These are phyloP conservation scores for Miscanthus sacchariflorus DNA, from an alignment of 202 grass and related monocot species.

Conservation along the genomic window DNA sequence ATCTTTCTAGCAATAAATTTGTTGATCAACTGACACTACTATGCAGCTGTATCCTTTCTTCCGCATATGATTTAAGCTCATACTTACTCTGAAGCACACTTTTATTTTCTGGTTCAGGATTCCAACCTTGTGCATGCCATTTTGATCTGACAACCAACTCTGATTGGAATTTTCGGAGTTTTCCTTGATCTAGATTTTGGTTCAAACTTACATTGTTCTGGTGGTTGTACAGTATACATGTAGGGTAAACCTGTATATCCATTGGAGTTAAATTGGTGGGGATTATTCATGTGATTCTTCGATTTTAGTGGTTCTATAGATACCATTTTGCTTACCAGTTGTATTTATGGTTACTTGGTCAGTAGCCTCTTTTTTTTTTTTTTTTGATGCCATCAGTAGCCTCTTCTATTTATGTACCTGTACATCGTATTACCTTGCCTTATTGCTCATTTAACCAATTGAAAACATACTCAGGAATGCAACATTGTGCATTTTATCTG, in stretches of 20 bases:
- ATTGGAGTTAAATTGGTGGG: constrained; percentile 46
- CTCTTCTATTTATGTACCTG: neutral
- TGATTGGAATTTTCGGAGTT: neutral
- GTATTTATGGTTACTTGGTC: constrained; percentile 9
- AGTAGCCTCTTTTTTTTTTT: neutral
- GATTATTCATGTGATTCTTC: constrained; percentile 46
- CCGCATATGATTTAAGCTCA: neutral
- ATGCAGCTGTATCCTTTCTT: constrained; percentile 1
- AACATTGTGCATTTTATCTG: constrained; percentile 20
- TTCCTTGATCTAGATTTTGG: constrained; percentile 32
- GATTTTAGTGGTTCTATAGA: constrained; percentile 39
- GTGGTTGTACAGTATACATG: constrained; percentile 43
- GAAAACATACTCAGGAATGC: constrained; percentile 1
- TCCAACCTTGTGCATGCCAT: neutral
- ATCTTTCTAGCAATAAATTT: neutral
- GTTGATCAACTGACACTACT: neutral
- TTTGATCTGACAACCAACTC: constrained; percentile 32
- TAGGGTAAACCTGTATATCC: constrained; percentile 19
- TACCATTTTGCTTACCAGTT: constrained; percentile 20
- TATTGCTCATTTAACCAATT: constrained; percentile 20
- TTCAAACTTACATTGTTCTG: constrained; percentile 39
- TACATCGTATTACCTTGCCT: neutral
- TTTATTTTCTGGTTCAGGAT: constrained; percentile 31
- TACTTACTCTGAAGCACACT: neutral
- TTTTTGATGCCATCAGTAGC: neutral